Evolutionary conservation across 1,284 basidiomycete genomes (phyloP).

Genomic region (Ustilago nuda): DNA sequence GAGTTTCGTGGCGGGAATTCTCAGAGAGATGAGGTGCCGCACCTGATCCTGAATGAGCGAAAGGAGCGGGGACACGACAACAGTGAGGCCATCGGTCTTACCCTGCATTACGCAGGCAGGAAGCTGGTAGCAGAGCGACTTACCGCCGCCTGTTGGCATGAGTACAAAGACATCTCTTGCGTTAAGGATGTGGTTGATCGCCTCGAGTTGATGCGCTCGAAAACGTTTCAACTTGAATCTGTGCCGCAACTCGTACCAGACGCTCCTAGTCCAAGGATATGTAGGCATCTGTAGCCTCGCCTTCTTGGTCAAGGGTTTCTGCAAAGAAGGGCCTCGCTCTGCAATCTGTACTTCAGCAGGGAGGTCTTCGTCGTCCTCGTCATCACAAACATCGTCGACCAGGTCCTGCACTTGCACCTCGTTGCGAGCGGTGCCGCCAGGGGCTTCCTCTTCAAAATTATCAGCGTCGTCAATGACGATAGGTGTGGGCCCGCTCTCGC

Average conservation of each 20-base stretch:
- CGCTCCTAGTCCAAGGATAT: slow-evolving; percentile 74
- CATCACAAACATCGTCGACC: slow-evolving; percentile 17
- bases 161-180: slow-evolving; percentile 91
- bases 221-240: slow-evolving; percentile 80
- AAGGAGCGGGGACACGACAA: slow-evolving; percentile 90
- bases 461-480: not conserved
- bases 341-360: slow-evolving; percentile 29
- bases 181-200: slow-evolving; percentile 82
- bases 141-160: slow-evolving; percentile 97
- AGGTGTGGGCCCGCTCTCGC: not conserved
- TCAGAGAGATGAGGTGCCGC: slow-evolving; percentile 76
- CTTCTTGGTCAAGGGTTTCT: slow-evolving; percentile 15
- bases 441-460: not conserved
- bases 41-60: slow-evolving; percentile 94
- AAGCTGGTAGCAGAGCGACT: slow-evolving; percentile 76
- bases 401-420: slow-evolving; percentile 1
- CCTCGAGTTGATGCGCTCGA: slow-evolving; percentile 86
- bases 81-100: slow-evolving; percentile 81
- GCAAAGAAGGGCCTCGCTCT: slow-evolving; percentile 36
- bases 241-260: slow-evolving; percentile 75
- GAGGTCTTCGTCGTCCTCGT: slow-evolving; percentile 21
- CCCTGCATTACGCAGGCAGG: slow-evolving; percentile 85
- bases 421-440: not conserved
- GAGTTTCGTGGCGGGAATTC: slow-evolving; percentile 80
- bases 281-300: slow-evolving; percentile 16